Evolutionary conservation across 345 rosid species (phyloP), one percentile per base, ranked within the genome.

Genomic region (Aquilaria yunnanensis): DNA sequence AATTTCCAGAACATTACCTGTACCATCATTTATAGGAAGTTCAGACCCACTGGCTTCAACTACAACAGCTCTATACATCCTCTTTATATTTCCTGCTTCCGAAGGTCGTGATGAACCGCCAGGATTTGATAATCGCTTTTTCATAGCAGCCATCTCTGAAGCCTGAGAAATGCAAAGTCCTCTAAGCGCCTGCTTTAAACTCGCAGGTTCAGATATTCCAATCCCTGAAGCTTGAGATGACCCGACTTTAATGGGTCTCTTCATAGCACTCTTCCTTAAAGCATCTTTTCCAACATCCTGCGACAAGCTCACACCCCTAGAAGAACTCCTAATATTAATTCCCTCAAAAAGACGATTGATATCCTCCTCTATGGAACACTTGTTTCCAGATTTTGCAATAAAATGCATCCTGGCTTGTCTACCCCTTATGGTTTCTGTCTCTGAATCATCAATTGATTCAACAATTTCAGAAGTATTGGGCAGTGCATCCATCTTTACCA

Each of bases 81-180:
- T 82, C 69, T 82, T 88, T 61, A 85, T 83, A 47, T 78, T 68
- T 64, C 85, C 85, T 3, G 85, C 81, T 72, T 88, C 92, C 0
- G 84, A 81, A 13, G 69, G 56, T 60, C 83, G 65, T 13, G 82
- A 69, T 31, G 83, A 75, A 75, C 67, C 73, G 6, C 69, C 63
- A 7, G 81, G 86, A 73, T 72, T 83, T 29, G 86, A 77, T 61
- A 81, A 67, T 51, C 91, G 79, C 76, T 88, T 81, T 77, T 88
- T 88, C 87, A 77, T 80, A 33, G 96, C 96, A 66, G 96, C 96
- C 87, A 83, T 80, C 70, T 88, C 92, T 1, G 92, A 86, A 51
- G 96, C 96, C 77, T 88, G 96, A 59, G 92, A 83, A 58, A 88
- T 88, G 69, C 85, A 88, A 60, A 88, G 79, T 37, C 92, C 89